Conservation (phyloP, 345 rosid species). For the Psidium guajava region DNA sequence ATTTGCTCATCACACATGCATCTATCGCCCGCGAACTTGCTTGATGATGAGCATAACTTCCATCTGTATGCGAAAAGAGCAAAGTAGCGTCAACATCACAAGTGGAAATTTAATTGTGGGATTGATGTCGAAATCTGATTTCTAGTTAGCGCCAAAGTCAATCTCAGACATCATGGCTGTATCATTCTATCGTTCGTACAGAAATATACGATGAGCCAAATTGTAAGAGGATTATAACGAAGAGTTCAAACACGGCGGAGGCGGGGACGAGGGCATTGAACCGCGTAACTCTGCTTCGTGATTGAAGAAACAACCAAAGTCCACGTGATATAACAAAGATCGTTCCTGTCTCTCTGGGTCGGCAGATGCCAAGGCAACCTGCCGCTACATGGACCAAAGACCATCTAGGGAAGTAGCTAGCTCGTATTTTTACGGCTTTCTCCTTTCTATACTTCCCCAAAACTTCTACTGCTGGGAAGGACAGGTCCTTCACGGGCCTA, state of each 20-base stretch:
- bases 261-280: neutral
- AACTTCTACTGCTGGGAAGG: neutral
- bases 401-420: neutral
- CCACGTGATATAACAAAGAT: neutral
- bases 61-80: neutral
- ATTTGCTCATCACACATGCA: neutral
- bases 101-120: neutral
- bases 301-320: neutral
- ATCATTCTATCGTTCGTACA: neutral
- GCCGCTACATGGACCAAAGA: neutral
- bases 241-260: neutral
- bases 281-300: neutral
- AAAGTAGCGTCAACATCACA: neutral
- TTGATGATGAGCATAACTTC: neutral
- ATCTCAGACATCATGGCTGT: neutral
- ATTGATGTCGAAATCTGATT: neutral
- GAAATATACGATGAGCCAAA: neutral
- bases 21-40: neutral
- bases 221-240: neutral
- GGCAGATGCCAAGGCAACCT: neutral
- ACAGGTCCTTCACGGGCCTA: neutral
- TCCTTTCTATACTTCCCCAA: neutral
- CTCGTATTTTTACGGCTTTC: neutral
- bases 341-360: neutral
- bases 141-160: neutral